Percentiles rank a stretch among this genome's conserved stretches.
These are phyloP conservation scores for Paramarasmius palmivorus DNA, from an alignment of 1,284 basidiomycete species.

Conservation along the genomic window DNA sequence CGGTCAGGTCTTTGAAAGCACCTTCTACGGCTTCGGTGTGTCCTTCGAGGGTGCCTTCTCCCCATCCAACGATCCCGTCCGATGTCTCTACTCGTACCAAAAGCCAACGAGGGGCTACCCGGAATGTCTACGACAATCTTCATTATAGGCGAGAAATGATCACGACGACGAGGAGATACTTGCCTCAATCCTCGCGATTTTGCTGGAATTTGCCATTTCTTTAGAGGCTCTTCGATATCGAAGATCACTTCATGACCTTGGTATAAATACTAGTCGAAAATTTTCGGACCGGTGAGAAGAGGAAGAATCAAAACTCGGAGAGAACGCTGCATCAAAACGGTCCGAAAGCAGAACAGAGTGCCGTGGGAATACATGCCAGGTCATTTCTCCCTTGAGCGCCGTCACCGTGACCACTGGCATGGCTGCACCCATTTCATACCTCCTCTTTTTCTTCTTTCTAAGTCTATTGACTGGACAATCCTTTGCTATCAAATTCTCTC, in stretches of 20 bases:
- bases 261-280: background rate
- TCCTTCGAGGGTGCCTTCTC: conserved; percentile 66
- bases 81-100: conserved; percentile 74
- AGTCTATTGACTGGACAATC: conserved; percentile 38
- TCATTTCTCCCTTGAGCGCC: conserved; percentile 37
- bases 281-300: background rate
- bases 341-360: too few relatives aligned
- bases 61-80: conserved; percentile 72
- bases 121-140: conserved; percentile 48
- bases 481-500: conserved; percentile 81
- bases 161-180: background rate
- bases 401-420: conserved; percentile 4
- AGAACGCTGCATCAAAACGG: too few relatives aligned
- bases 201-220: conserved; percentile 1
- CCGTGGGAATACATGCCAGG: conserved; percentile 89
- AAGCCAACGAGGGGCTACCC: conserved; percentile 75
- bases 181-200: conserved; percentile 16
- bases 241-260: too few relatives aligned
- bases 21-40: conserved; percentile 81
- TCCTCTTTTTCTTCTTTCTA: conserved; percentile 26
- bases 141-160: background rate
- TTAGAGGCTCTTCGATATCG: too few relatives aligned
- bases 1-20: conserved; percentile 59
- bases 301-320: too few relatives aligned
- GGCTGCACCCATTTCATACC: conserved; percentile 1